Conservation (phyloP, 2,329 filamentous ascomycete species). For the Microthyrium microscopicum region DNA sequence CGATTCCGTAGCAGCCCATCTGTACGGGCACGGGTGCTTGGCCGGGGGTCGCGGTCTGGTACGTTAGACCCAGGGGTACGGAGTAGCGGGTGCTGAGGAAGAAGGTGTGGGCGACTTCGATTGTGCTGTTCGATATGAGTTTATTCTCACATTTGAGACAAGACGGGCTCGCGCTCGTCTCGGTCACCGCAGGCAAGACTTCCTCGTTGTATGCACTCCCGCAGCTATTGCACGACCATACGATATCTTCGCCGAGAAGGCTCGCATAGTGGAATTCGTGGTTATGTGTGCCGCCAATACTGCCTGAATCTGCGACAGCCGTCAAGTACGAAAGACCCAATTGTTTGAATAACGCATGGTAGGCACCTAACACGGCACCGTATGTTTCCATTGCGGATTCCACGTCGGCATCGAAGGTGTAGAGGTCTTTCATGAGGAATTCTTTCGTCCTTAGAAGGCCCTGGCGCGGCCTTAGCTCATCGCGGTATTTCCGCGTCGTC, state of each 20-base stretch:
- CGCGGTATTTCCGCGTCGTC: slow-evolving; percentile 82
- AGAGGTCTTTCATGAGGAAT: slow-evolving; percentile 96
- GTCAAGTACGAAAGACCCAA: slow-evolving; percentile 70
- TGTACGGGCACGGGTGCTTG: slow-evolving; percentile 40
- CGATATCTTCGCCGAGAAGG: slow-evolving; percentile 64
- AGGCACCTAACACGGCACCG: slow-evolving; percentile 52
- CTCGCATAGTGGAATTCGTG: slow-evolving; percentile 88
- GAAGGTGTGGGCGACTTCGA: slow-evolving; percentile 92
- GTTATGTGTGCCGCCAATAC: slow-evolving; percentile 83
- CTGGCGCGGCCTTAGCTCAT: slow-evolving; percentile 77
- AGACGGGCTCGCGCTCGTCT: slow-evolving; percentile 44
- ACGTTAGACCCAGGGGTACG: slow-evolving; percentile 39
- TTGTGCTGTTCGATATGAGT: slow-evolving; percentile 51
- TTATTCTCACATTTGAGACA: slow-evolving; percentile 57
- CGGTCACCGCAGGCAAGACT: slow-evolving; percentile 37
- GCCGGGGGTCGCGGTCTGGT: slow-evolving; percentile 7
- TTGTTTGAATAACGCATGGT: slow-evolving; percentile 62
- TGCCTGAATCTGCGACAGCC: slow-evolving; percentile 83
- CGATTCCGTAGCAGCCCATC: slow-evolving; percentile 96
- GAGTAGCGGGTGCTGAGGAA: slow-evolving; percentile 84
- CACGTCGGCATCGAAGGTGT: slow-evolving; percentile 68
- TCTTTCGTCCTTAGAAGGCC: slow-evolving; percentile 77
- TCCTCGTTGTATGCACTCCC: slow-evolving; percentile 76
- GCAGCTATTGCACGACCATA: slow-evolving; percentile 61
- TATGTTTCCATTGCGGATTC: slow-evolving; percentile 68